Base-by-base conservation (phyloP, 2,329 filamentous ascomycete species). In the Hypoxylon sp. region DNA sequence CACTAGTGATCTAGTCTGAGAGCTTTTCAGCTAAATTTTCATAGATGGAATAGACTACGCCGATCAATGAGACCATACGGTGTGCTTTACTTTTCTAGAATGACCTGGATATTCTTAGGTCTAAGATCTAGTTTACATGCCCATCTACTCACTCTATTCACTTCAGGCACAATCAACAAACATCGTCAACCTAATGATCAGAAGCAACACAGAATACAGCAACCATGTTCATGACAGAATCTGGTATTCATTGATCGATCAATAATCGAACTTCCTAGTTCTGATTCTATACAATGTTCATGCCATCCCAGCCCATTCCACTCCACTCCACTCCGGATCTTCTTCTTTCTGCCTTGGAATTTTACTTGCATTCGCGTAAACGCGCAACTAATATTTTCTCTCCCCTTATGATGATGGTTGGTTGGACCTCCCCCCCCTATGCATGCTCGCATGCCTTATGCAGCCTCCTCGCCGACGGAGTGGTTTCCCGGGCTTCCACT, bases 251-350 rank as follows among this genome's bases (percentile, higher is more conserved):
- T 67, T 53, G 52, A 66, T 19, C 58, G 31, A 35, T 29, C 21
- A 15, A n/a, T 27, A 29, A 57, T 47, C 39, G 44, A 37, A 39
- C 61, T 57, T 52, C 60, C 56, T 67, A 68, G 57, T 44, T 62
- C 65, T 70, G 68, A 57, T 65, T 68, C 64, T 67, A 68, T 70
- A 62, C 68, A 68, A 67, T 67, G 48, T 27, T 66, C 66, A 27
- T 50, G 1, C 32, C 32, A 32, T 32, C 2, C 31, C 31, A 11
- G 6, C 10, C 31, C 31, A 32, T 11, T 32, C 31, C 24, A 27
- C 11, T 37, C 32, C 32, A 37, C 24, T 37, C 15, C 24, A 42
- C 35, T 50, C 42, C 44, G 51, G 21, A 32, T 42, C 15, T 15
- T 6, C 39, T 42, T 42, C 13, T 42, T 44, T 37, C 8, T 15